Evolutionary conservation across 2,329 filamentous ascomycete species (phyloP).

Genomic region (Teratosphaeria destructans): DNA sequence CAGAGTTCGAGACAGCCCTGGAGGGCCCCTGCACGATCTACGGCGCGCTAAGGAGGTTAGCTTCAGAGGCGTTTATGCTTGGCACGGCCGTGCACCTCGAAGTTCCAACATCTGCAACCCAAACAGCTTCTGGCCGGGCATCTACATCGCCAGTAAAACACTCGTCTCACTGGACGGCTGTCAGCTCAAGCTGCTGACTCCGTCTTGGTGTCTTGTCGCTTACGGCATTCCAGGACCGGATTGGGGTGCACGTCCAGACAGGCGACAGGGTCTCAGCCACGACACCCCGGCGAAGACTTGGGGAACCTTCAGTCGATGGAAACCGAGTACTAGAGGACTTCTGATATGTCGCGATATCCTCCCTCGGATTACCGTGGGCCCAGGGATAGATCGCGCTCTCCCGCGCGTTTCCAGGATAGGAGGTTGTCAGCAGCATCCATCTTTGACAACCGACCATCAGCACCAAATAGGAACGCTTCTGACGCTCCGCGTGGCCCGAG

Average conservation of each 20-base stretch:
- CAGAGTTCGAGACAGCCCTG: background rate
- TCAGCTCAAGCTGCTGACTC: background rate
- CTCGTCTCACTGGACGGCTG: background rate
- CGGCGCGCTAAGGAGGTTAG: background rate
- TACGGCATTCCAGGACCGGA: background rate
- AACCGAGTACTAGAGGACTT: background rate
- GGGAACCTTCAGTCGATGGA: constrained; percentile 3
- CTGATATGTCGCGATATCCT: constrained; percentile 25
- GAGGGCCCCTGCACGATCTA: background rate
- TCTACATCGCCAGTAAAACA: background rate
- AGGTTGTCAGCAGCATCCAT: constrained; percentile 49
- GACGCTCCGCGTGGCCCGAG: constrained; percentile 77
- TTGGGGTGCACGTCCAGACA: background rate
- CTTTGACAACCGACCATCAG: constrained; percentile 19
- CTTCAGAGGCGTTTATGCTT: background rate
- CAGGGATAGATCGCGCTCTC: constrained; percentile 59
- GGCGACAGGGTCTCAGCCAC: background rate
- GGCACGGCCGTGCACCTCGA: background rate
- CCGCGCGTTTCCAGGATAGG: constrained; percentile 59
- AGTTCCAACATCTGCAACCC: background rate
- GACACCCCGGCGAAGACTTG: background rate
- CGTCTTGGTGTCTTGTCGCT: background rate
- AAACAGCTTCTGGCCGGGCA: background rate
- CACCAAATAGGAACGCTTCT: constrained; percentile 14
- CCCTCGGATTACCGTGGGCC: constrained; percentile 30